These are phyloP conservation scores for Populus hybrid DNA, from an alignment of 441 rosid genomes.

Conservation along the genomic window DNA sequence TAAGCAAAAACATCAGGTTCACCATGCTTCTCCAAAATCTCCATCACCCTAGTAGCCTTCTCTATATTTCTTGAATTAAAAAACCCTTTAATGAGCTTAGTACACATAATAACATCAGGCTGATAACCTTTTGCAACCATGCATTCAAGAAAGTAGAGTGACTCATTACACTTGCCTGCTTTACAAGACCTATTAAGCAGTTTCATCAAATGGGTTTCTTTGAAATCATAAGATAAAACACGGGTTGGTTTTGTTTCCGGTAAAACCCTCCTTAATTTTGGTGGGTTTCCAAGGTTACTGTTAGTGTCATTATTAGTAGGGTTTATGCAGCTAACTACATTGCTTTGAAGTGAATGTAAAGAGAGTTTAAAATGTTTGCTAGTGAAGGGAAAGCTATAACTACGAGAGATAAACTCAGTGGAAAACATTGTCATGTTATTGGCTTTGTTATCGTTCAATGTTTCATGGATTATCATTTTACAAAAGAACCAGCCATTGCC, in stretches of 20 bases:
- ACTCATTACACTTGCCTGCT: slow-evolving; percentile 54
- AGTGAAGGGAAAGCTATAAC: slow-evolving; percentile 17
- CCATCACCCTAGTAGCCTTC: slow-evolving; percentile 70
- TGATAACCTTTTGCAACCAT: slow-evolving; percentile 56
- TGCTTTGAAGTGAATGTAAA: slow-evolving; percentile 29
- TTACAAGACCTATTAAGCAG: slow-evolving; percentile 52
- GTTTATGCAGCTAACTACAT: slow-evolving; percentile 27
- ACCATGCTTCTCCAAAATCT: slow-evolving; percentile 65
- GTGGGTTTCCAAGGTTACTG: slow-evolving; percentile 21
- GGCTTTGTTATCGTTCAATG: slow-evolving; percentile 13
- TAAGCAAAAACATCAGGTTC: slow-evolving; percentile 72
- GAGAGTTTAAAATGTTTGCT: slow-evolving; percentile 28
- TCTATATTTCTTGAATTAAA: slow-evolving; percentile 48
- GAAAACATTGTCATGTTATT: slow-evolving; percentile 36
- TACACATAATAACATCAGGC: slow-evolving; percentile 67
- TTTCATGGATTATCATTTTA: slow-evolving; percentile 10
- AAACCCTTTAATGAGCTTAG: slow-evolving; percentile 73
- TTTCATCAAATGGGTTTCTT: slow-evolving; percentile 53
- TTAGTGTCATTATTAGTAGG: slow-evolving; percentile 13
- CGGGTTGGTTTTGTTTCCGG: slow-evolving; percentile 44
- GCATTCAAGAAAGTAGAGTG: slow-evolving; percentile 68
- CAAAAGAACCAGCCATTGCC: background rate
- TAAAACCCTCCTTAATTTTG: slow-evolving; percentile 21
- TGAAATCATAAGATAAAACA: slow-evolving; percentile 42
- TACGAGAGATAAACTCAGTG: slow-evolving; percentile 31